phyloP scores from a whole-genome alignment of 352 stramenopile species.

The Pythium aphanidermatum region DNA sequence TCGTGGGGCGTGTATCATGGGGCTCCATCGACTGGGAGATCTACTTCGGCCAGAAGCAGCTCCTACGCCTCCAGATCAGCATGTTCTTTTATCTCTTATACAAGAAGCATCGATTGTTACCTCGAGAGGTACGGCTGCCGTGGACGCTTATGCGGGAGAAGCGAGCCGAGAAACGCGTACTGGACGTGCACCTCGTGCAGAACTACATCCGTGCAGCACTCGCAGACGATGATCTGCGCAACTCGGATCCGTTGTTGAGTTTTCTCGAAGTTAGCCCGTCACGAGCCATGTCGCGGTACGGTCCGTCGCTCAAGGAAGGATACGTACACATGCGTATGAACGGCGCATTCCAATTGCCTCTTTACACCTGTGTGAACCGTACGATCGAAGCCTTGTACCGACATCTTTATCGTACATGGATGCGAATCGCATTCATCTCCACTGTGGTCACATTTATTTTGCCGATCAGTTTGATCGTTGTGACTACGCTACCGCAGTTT shows the following conservation, averaged over 20 bases:
- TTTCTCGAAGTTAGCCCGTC: conserved; percentile 81
- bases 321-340: conserved; percentile 89
- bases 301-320: conserved; percentile 76
- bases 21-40: conserved; percentile 78
- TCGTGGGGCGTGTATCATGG: conserved; percentile 73
- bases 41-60: conserved; percentile 83
- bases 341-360: conserved; percentile 74
- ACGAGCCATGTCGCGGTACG: conserved; percentile 64
- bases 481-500: conserved; percentile 64
- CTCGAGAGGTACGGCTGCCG: conserved; percentile 38
- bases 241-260: conserved; percentile 69
- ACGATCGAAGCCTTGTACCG: conserved; percentile 79
- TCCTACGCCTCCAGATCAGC: conserved; percentile 68
- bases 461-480: conserved; percentile 61
- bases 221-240: conserved; percentile 53
- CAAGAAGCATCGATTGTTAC: conserved; percentile 38
- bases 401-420: conserved; percentile 82
- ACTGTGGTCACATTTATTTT: conserved; percentile 79
- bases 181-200: conserved; percentile 66
- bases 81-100: conserved; percentile 44
- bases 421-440: conserved; percentile 80
- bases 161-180: conserved; percentile 57
- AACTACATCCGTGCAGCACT: conserved; percentile 66
- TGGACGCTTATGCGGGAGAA: conserved; percentile 84
- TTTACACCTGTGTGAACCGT: conserved; percentile 82